These are phyloP conservation scores for Debaryomycetaceae sp. DNA, from an alignment of 1,139 yeast genomes.

Conservation along the genomic window DNA sequence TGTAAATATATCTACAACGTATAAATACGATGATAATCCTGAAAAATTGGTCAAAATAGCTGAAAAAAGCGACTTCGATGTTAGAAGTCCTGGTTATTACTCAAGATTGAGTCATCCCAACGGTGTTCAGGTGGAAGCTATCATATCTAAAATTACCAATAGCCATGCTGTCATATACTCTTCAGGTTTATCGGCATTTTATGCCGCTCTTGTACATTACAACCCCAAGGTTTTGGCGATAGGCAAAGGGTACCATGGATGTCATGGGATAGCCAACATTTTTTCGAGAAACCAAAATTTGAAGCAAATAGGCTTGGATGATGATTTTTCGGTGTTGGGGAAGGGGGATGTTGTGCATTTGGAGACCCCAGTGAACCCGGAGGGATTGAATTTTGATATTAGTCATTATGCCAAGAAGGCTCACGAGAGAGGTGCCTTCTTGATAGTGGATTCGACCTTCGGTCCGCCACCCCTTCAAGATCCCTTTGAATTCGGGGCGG, in stretches of 20 bases:
- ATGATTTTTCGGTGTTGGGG: constrained; percentile 46
- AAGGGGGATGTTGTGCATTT: constrained; percentile 77
- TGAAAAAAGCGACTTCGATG: constrained; percentile 17
- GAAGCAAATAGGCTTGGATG: constrained; percentile 49
- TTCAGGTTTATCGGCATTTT: constrained; percentile 79
- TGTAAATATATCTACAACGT: constrained; percentile 79
- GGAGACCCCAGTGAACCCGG: constrained; percentile 88
- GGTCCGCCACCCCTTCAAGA: constrained; percentile 91
- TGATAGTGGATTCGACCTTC: constrained; percentile 81
- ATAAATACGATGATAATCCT: constrained; percentile 61
- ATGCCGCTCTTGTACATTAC: constrained; percentile 65
- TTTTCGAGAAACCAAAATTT: constrained; percentile 60
- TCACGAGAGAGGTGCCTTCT: constrained; percentile 63
- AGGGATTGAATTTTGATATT: constrained; percentile 67
- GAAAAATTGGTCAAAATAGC: constrained; percentile 40
- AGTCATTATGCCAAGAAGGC: constrained; percentile 61
- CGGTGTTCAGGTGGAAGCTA: constrained; percentile 61
- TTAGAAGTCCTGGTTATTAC: constrained; percentile 34
- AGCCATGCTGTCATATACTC: constrained; percentile 59
- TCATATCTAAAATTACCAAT: constrained; percentile 56
- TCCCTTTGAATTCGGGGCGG: constrained; percentile 79
- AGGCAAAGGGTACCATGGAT: constrained; percentile 85
- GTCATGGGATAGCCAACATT: constrained; percentile 64
- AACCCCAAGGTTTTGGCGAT: constrained; percentile 76
- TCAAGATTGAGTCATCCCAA: constrained; percentile 77